Conservation (phyloP, 129 eudicot genomes). For the Tanacetum coccineum region DNA sequence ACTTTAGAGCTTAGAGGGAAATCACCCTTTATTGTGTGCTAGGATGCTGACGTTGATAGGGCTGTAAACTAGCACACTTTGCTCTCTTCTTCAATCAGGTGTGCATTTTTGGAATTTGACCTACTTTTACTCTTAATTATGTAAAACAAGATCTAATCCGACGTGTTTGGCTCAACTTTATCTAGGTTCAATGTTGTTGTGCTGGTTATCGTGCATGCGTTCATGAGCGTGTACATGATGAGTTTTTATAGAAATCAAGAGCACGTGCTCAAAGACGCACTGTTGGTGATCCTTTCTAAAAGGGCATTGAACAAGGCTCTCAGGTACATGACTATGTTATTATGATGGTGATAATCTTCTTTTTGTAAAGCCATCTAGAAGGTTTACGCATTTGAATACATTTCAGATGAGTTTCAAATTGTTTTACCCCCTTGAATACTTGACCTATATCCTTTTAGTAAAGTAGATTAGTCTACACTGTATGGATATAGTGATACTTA, state of each 20-base stretch:
- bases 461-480: no score
- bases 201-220: slow-evolving; percentile 88
- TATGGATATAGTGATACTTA: no score
- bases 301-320: slow-evolving; percentile 86
- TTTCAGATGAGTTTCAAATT: not conserved
- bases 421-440: not conserved
- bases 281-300: slow-evolving; percentile 87
- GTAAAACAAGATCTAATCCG: not conserved
- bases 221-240: slow-evolving; percentile 75
- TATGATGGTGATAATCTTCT: not conserved
- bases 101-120: not conserved
- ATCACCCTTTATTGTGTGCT: slow-evolving; percentile 73
- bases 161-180: not conserved
- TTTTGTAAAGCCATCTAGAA: not conserved
- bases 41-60: slow-evolving; percentile 59
- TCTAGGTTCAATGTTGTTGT: slow-evolving; percentile 83
- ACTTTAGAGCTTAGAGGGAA: no score
- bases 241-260: slow-evolving; percentile 72
- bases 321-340: slow-evolving; percentile 44
- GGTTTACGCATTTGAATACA: not conserved
- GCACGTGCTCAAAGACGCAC: slow-evolving; percentile 72
- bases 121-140: not conserved
- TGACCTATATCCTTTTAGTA: no score
- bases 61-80: slow-evolving; percentile 58
- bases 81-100: slow-evolving; percentile 93